Evolutionary conservation across 2,329 filamentous ascomycete genomes (phyloP).

Genomic region (Claviceps cyperi): DNA sequence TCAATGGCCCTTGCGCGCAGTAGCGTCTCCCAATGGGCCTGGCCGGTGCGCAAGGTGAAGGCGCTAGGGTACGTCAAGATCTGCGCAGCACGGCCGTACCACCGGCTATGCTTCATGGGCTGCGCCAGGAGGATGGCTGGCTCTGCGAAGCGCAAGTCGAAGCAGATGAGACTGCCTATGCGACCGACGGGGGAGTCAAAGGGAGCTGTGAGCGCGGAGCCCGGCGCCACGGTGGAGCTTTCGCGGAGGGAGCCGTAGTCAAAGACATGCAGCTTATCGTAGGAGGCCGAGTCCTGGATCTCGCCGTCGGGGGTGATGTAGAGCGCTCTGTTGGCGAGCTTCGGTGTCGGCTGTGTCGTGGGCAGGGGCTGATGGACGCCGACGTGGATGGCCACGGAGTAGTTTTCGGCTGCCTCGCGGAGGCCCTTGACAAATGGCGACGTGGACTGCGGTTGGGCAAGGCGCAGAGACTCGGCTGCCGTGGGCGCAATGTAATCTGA

Average conservation of each 20-base stretch:
- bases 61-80: constrained; percentile 78
- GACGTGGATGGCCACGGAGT: constrained; percentile 66
- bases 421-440: constrained; percentile 68
- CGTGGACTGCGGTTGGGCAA: constrained; percentile 50
- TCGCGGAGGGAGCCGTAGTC: constrained; percentile 45
- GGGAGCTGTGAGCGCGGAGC: constrained; percentile 47
- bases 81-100: constrained; percentile 38
- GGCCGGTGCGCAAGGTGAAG: constrained; percentile 76
- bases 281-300: constrained; percentile 31
- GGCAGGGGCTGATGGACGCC: constrained; percentile 63
- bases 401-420: constrained; percentile 47
- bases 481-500: constrained; percentile 71
- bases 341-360: constrained; percentile 3
- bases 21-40: constrained; percentile 72
- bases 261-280: constrained; percentile 88
- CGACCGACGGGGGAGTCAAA: constrained; percentile 61
- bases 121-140: constrained; percentile 50
- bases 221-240: constrained; percentile 50
- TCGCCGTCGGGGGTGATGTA: constrained; percentile 32
- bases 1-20: constrained; percentile 74
- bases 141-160: constrained; percentile 78
- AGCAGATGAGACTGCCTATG: constrained; percentile 74
- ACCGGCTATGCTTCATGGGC: constrained; percentile 14
- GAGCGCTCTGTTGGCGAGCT: constrained; percentile 37
- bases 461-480: constrained; percentile 50